A percentile compares a stretch with the other conserved stretches of the same genome.
Evolutionary conservation across 768 basidiomycete genomes (phyloP).

Genomic region (Serendipita sp.): DNA sequence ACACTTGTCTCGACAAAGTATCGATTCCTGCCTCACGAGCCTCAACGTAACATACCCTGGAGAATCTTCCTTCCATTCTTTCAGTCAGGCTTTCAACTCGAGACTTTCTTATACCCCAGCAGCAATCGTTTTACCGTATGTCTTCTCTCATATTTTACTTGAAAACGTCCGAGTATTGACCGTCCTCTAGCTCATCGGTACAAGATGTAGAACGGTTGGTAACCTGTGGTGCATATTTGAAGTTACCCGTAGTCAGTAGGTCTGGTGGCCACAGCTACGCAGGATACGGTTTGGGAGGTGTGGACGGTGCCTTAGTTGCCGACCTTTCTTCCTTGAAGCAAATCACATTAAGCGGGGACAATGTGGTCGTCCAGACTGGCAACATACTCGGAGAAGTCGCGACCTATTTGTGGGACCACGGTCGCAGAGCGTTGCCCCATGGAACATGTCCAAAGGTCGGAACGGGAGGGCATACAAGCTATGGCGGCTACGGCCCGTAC

Average conservation of each 20-base stretch:
- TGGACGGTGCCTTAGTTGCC: too few species aligned
- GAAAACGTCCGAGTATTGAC: neutral
- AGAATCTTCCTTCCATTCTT: too few species aligned
- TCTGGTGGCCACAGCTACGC: too few species aligned
- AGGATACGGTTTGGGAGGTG: too few species aligned
- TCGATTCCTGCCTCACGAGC: too few species aligned
- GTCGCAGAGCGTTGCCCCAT: slow-evolving; percentile 20
- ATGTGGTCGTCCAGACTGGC: slow-evolving; percentile 15
- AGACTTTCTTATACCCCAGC: neutral
- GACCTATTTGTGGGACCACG: slow-evolving; percentile 20
- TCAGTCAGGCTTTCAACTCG: too few species aligned
- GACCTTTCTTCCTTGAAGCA: slow-evolving; percentile 28
- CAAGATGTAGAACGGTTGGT: neutral
- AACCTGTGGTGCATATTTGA: neutral
- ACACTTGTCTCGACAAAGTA: too few species aligned
- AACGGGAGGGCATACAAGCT: too few species aligned
- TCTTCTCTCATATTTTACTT: neutral
- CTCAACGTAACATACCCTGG: too few species aligned
- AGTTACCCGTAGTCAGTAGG: neutral
- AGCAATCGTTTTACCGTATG: neutral
- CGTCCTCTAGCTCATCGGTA: neutral
- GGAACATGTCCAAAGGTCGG: too few species aligned
- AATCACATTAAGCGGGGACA: slow-evolving; percentile 22
- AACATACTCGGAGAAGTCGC: too few species aligned
- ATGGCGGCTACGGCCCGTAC: too few species aligned